A percentile compares a stretch with the other conserved stretches of the same genome.
Conservation (phyloP, 2,329 filamentous ascomycete genomes). For the Nothophaeocryptopus gaeumannii region DNA sequence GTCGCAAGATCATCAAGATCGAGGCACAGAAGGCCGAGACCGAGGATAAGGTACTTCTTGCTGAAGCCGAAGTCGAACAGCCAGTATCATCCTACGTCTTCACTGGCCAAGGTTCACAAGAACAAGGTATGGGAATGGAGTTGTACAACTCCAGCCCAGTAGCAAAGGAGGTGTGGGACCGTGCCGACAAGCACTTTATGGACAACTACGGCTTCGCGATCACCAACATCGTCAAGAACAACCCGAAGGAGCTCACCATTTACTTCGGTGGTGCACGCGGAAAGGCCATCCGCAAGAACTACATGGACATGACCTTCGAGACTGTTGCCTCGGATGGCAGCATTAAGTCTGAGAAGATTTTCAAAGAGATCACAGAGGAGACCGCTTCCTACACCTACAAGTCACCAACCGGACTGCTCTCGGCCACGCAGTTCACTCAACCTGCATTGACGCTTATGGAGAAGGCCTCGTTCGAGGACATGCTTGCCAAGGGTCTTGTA, state of each 20-base stretch:
- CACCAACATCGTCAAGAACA: slow-evolving; percentile 98
- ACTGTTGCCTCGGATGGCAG: slow-evolving; percentile 88
- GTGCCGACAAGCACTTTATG: slow-evolving; percentile 95
- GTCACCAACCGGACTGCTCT: slow-evolving; percentile 89
- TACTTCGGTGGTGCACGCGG: slow-evolving; percentile 96
- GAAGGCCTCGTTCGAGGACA: slow-evolving; percentile 98
- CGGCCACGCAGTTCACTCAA: slow-evolving; percentile 97
- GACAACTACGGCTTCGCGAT: slow-evolving; percentile 99
- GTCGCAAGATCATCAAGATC: slow-evolving; percentile 99
- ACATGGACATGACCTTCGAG: slow-evolving; percentile 99
- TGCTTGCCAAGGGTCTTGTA: slow-evolving; percentile 94
- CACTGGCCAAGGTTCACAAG: slow-evolving; percentile 95
- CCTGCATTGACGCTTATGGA: slow-evolving; percentile 97
- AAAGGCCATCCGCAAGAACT: slow-evolving; percentile 97
- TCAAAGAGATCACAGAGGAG: slow-evolving; percentile 92
- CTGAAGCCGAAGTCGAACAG: slow-evolving; percentile 96
- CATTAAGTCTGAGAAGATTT: slow-evolving; percentile 98
- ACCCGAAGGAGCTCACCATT: slow-evolving; percentile 96
- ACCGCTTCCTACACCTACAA: slow-evolving; percentile 96
- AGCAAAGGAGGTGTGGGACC: slow-evolving; percentile 96
- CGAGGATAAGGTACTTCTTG: slow-evolving; percentile 92
- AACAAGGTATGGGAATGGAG: slow-evolving; percentile 99
- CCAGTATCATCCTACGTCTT: slow-evolving; percentile 96
- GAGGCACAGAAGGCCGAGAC: slow-evolving; percentile 94
- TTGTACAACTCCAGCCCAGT: slow-evolving; percentile 90